Evolutionary conservation across 2,329 filamentous ascomycete species (phyloP), one percentile per base, ranked within the genome.

Genomic region (Calonectria honghensis): DNA sequence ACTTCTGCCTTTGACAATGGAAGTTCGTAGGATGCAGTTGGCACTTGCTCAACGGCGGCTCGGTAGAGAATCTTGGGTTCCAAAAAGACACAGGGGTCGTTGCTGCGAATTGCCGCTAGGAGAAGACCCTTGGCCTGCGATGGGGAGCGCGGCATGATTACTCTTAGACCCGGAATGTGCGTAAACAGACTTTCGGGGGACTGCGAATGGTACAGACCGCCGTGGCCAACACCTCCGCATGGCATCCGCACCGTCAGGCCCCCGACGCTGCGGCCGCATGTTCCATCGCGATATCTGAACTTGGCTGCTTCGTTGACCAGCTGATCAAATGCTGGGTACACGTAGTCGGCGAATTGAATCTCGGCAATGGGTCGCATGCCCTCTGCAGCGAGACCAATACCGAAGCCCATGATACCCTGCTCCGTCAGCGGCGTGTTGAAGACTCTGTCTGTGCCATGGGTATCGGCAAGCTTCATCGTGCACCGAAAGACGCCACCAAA

Each of bases 401-500:
- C 97, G 82, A 98, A 98, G 0, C 97, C 97, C 73, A 97, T 91
- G 78, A 99, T 96, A 1, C 96, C 97, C 85, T 98, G 97, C 84
- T 99, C 97, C 41, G 94, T 95, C 79, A 99, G 86, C 0, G 97
- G 97, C 24, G 96, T 98, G 85, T 99, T 98, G 89, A 99, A 99
- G 41, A 99, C 96, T 72, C 97, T 90, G 73, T 97, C 94, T 3
- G 92, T 90, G 11, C 97, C 97, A 84, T 97, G 98, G 71, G 95
- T 95, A 76, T 96, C 94, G 39, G 95, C 93, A 20, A 99, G 90
- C 80, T 96, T 95, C 92, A 97, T 96, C 39, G 95, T 96, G 86
- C 96, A 98, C 72, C 97, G 91, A 83, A 99, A 99, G 20, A 99
- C 97, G 69, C 97, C 97, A 52, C 97, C 97, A 77, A 99, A 99